These are phyloP conservation scores for Vitellaria paradoxa DNA, from an alignment of 179 eudicot genomes.

Conservation along the genomic window DNA sequence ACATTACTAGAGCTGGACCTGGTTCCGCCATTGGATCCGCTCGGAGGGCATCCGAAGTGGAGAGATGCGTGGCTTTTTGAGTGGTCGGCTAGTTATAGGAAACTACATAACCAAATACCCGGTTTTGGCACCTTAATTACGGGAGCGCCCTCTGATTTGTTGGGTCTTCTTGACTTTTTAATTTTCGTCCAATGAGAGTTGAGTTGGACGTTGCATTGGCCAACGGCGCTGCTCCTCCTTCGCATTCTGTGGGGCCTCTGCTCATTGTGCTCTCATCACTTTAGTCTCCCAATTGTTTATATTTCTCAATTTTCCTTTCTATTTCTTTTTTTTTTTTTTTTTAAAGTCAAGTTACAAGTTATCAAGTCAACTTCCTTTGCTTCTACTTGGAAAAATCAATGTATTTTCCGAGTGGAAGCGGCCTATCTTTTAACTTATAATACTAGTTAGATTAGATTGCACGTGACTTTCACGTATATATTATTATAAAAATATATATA, in stretches of 20 bases:
- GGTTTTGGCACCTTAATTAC: not conserved
- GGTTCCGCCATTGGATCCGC: not conserved
- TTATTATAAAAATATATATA: too few species aligned
- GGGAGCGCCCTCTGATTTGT: not conserved
- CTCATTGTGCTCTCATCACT: not conserved
- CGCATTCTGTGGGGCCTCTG: not conserved
- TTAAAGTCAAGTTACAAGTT: too few species aligned
- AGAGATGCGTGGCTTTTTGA: not conserved
- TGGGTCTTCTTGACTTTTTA: not conserved
- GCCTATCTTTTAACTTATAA: too few species aligned
- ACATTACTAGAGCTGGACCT: not conserved
- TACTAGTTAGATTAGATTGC: too few species aligned
- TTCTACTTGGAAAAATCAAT: too few species aligned
- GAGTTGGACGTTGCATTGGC: slow-evolving; percentile 3
- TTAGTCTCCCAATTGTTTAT: too few species aligned
- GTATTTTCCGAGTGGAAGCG: too few species aligned
- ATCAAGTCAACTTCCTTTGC: too few species aligned
- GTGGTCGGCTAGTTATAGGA: not conserved
- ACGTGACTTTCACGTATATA: too few species aligned
- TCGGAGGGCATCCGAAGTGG: not conserved
- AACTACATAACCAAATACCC: not conserved
- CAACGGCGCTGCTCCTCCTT: not conserved
- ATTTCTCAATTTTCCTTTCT: too few species aligned
- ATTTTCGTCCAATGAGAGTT: slow-evolving; percentile 1
- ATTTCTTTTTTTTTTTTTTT: too few species aligned